Percentiles rank a stretch among this genome's conserved stretches.
Evolutionary conservation across 1,284 basidiomycete species (phyloP).

Genomic region (Ustilago trichophora): DNA sequence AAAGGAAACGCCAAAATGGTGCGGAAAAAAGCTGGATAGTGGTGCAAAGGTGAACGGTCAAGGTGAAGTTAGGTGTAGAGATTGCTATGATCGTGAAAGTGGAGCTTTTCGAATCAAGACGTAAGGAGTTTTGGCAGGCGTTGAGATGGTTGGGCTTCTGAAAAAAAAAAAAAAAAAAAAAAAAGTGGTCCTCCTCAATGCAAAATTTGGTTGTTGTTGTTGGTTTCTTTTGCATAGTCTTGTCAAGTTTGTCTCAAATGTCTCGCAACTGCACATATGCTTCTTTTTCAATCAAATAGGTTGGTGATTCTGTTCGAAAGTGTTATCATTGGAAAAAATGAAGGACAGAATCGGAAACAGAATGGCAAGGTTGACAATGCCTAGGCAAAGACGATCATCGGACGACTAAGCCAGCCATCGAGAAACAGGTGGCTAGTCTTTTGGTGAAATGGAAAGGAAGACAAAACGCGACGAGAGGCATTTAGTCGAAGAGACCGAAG

Average conservation of each 20-base stretch:
- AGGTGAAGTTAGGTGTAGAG: conserved; percentile 52
- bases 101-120: conserved; percentile 13
- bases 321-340: no score
- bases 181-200: conserved; percentile 6
- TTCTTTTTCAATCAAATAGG: no score
- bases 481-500: conserved; percentile 84
- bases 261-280: no score
- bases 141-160: neutral
- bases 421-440: neutral
- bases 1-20: neutral
- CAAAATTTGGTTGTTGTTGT: no score
- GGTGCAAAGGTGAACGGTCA: conserved; percentile 50
- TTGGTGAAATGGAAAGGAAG: neutral
- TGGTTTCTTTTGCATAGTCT: neutral
- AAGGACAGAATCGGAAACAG: no score
- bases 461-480: neutral
- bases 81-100: conserved; percentile 45
- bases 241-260: no score
- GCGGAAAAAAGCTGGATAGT: conserved; percentile 50
- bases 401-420: neutral
- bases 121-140: neutral
- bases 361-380: neutral
- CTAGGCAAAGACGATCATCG: neutral
- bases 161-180: neutral
- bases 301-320: no score